Evolutionary conservation across 2,329 filamentous ascomycete genomes (phyloP), one percentile per base, ranked within the genome.

Genomic region (Trichophyton verrucosum): DNA sequence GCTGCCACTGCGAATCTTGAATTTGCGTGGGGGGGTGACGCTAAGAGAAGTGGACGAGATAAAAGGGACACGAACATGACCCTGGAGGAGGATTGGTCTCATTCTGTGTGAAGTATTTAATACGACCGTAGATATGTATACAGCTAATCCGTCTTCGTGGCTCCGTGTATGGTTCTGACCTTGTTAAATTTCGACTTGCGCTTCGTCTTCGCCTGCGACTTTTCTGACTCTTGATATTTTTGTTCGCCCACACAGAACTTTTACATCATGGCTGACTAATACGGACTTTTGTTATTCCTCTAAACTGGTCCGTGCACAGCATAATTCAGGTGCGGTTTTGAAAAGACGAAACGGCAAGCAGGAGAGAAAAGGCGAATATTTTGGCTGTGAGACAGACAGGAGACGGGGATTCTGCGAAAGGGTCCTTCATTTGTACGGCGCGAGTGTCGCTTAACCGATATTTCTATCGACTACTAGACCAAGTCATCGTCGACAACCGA

Each of bases 61-160:
- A 17, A 44, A 15, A 44, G 40, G 57, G 60, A 17, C 61, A 76
- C 81, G 69, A 76, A 86, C 86, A 85, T 99, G 94, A 77, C 94
- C 94, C 75, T 90, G 87, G 71, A 99, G 84, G 70, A 99, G 82
- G 77, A 96, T 95, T 73, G 94, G 94, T 81, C 94, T 90, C 94
- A 99, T 99, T 65, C 77, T 90, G 79, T 17, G n/a, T 47, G 20
- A 11, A 9, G 11, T 30, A 8, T 53, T 6, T 30, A 4, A 13
- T 30, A 13, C 3, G n/a, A 8, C 49, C 2, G 27, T 30, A 7
- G 8, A 11, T 53, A 13, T 11, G 27, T 53, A 9, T 53, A 20
- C 6, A 24, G 22, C 5, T 3, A 13, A 4, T 13, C 33, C 33
- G 33, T 38, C 33, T 38, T 38, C 33, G 33, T 38, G 33, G 11